Conservation (phyloP, 495 filamentous ascomycete species). For the Penicillium soppii region DNA sequence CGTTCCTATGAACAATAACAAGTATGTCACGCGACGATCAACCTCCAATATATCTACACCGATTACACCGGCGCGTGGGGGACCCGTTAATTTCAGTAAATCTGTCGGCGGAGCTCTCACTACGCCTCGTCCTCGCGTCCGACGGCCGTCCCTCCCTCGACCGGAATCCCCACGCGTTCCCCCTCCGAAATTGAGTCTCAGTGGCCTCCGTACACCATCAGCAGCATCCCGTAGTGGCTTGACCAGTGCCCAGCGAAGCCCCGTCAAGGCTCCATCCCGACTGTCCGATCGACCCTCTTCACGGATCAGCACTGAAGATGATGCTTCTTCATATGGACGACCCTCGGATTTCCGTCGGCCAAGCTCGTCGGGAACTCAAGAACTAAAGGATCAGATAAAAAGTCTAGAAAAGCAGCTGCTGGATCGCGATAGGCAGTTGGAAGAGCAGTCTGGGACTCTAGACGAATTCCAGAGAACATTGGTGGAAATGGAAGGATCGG, state of each 20-base stretch:
- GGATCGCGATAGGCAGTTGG: conserved; percentile 81
- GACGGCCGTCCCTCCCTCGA: conserved; percentile 72
- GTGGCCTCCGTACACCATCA: conserved; percentile 49
- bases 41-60: conserved; percentile 64
- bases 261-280: conserved; percentile 44
- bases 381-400: conserved; percentile 62
- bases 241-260: conserved; percentile 37
- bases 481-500: conserved; percentile 72
- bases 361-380: conserved; percentile 50
- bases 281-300: conserved; percentile 45
- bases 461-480: conserved; percentile 56
- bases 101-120: conserved; percentile 78
- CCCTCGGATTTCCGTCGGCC: conserved; percentile 48
- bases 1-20: conserved; percentile 81
- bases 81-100: conserved; percentile 69
- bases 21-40: conserved; percentile 62
- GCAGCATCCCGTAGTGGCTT: conserved; percentile 29
- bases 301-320: conserved; percentile 42
- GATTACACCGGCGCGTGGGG: conserved; percentile 56
- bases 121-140: conserved; percentile 60
- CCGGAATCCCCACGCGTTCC: conserved; percentile 74
- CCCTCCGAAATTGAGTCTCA: conserved; percentile 55
- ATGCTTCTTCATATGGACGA: conserved; percentile 29
- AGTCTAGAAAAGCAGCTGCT: conserved; percentile 65
- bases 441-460: conserved; percentile 78